Percentiles rank a stretch among this genome's conserved stretches.
These are phyloP conservation scores for Termitomyces sp. DNA, from an alignment of 768 basidiomycete species.

Conservation along the genomic window DNA sequence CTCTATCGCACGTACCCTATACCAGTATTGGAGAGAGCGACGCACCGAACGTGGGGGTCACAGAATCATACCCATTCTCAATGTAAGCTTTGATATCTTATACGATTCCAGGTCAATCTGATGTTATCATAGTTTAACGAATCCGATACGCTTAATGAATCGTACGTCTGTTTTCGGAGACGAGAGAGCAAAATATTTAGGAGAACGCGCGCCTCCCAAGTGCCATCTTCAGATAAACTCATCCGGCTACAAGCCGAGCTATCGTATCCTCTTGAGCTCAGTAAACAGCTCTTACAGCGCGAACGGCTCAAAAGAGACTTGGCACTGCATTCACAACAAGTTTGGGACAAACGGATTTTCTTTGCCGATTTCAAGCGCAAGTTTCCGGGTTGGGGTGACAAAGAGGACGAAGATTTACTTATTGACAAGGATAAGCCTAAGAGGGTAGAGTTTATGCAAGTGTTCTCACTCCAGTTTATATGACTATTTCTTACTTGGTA, in stretches of 20 bases:
- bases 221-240: conserved; percentile 86
- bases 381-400: not conserved
- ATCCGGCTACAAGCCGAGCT: conserved; percentile 76
- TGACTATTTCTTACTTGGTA: not conserved
- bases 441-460: not conserved
- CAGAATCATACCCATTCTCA: conserved; percentile 80
- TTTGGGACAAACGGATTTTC: not conserved
- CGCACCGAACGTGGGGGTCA: conserved; percentile 76
- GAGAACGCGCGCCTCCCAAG: conserved; percentile 91
- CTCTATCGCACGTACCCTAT: conserved; percentile 66
- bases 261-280: conserved; percentile 63
- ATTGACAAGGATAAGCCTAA: not conserved
- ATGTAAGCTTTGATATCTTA: conserved; percentile 46
- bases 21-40: conserved; percentile 87
- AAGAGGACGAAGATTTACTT: not conserved
- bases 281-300: conserved; percentile 58
- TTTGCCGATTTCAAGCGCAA: not conserved
- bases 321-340: not conserved
- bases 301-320: conserved; percentile 59
- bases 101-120: not conserved
- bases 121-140: not conserved
- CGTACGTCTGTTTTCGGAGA: conserved; percentile 94
- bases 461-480: not conserved
- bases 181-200: conserved; percentile 90
- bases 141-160: conserved; percentile 46